A percentile compares a stretch with the other conserved stretches of the same genome.
These are phyloP conservation scores for Sonneratia caseolaris DNA, from an alignment of 345 rosid species.

Conservation along the genomic window DNA sequence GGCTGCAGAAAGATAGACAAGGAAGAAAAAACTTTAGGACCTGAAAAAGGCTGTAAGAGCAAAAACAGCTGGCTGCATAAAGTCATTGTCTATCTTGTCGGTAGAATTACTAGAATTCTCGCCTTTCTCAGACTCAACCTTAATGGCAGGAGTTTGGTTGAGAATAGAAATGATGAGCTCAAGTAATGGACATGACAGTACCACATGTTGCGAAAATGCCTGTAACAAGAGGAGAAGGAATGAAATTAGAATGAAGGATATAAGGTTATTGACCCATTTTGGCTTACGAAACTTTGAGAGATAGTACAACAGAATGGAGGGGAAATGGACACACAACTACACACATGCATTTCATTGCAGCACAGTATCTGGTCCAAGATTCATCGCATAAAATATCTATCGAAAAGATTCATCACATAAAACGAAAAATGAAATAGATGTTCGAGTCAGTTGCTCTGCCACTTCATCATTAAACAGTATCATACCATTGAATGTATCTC, in stretches of 20 bases:
- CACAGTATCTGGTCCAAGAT: not conserved
- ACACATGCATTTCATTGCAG: not conserved
- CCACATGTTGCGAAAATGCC: slow-evolving; percentile 79
- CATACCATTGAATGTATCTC: not conserved
- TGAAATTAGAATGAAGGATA: not conserved
- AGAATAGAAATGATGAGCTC: slow-evolving; percentile 71
- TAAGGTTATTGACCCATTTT: too few relatives aligned
- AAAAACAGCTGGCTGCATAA: slow-evolving; percentile 72
- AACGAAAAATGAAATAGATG: not conserved
- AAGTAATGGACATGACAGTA: slow-evolving; percentile 63
- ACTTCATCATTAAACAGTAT: not conserved
- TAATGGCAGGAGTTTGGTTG: slow-evolving; percentile 43
- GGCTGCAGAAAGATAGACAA: not conserved
- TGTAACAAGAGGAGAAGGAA: slow-evolving; percentile 20
- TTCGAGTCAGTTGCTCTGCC: not conserved
- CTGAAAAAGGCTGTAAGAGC: slow-evolving; percentile 92
- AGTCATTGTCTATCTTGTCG: slow-evolving; percentile 54
- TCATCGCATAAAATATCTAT: not conserved
- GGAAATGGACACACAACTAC: not conserved
- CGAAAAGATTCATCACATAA: not conserved
- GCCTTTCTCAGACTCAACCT: slow-evolving; percentile 53
- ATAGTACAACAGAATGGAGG: not conserved
- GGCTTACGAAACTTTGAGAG: not conserved
- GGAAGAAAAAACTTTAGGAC: slow-evolving; percentile 23
- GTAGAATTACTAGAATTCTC: slow-evolving; percentile 30